Base-by-base conservation (phyloP, 2,329 filamentous ascomycete species). In the Fusarium bactridioides region DNA sequence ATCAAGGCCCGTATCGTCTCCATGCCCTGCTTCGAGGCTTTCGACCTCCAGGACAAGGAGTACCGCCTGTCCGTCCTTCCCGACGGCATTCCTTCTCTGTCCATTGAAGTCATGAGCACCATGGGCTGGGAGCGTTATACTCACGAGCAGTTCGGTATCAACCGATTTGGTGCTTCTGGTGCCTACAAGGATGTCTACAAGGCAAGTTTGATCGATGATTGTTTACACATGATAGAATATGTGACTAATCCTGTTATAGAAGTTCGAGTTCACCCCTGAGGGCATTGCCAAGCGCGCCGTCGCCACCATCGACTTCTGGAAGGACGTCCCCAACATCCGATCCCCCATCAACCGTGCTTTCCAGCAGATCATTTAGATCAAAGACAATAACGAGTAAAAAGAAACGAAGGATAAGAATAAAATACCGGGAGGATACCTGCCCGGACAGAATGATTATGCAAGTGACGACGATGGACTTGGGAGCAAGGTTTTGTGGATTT, bases 101-200 rank as follows among this genome's bases (percentile, higher is more conserved):
- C 93, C 63, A 93, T 99, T 77, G 96, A 99, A 89, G 95, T 94
- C 83, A 97, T 97, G 93, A 93, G 90, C 84, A 99, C 96, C 77
- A 91, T 98, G 85, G 96, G 96, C 78, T 99, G 96, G 96, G 95
- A 98, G 90, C 93, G 95, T 84, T 99, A 98, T 87, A 93, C 94
- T 67, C 95, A 99, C 86, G 96, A 99, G 91, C 96, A 99, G 88
- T 99, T 99, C 80, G 96, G 96, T 83, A 91, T 99, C 77, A 99
- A 99, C 92, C 91, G 96, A 83, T 99, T 99, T 85, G 96, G 96
- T 91, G 95, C 95, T 77, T 97, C 94, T 63, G 96, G 95, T 80
- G 92, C 95, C 76, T 98, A 98, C 89, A 95, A 95, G 92, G 92
- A 98, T 80, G 94, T 99, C 70, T 99, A 99, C 90, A 92, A 93